Evolutionary conservation across 2,329 filamentous ascomycete species (phyloP).

Genomic region (Fusarium irregulare): DNA sequence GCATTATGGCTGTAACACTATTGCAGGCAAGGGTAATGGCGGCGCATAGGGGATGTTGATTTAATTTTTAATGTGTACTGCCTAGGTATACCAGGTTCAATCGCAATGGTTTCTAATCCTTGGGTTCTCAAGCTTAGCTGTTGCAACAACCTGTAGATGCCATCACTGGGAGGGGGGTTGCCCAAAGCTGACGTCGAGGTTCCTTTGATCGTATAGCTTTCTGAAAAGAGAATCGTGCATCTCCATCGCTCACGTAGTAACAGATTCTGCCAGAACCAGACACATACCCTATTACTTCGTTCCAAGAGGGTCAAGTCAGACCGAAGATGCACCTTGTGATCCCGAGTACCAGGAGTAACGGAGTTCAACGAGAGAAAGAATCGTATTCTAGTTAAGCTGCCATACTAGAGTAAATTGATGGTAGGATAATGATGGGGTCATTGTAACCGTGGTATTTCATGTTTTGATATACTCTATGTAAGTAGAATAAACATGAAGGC

Average conservation of each 20-base stretch:
- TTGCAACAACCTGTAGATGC: no score
- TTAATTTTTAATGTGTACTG: neutral
- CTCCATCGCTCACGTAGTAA: neutral
- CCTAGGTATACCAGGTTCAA: neutral
- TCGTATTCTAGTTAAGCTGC: neutral
- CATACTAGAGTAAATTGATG: neutral
- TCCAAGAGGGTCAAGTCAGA: slow-evolving; percentile 3
- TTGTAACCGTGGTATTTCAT: neutral
- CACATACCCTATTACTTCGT: neutral
- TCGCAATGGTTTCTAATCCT: neutral
- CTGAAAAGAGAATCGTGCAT: neutral
- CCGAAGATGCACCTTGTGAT: slow-evolving; percentile 19
- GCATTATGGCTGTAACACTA: neutral
- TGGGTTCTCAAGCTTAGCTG: neutral
- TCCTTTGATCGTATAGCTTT: neutral
- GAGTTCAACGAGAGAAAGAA: neutral
- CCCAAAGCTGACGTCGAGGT: neutral
- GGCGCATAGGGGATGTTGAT: neutral
- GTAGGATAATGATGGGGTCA: neutral
- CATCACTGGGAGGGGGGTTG: neutral
- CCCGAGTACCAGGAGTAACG: slow-evolving; percentile 8
- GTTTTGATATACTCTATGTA: neutral
- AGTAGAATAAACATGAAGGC: neutral
- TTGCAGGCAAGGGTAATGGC: neutral
- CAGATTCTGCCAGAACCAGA: neutral